Percentiles rank a stretch among this genome's conserved stretches.
Evolutionary conservation across 441 rosid genomes (phyloP).

Genomic region (Eruca vesicaria): DNA sequence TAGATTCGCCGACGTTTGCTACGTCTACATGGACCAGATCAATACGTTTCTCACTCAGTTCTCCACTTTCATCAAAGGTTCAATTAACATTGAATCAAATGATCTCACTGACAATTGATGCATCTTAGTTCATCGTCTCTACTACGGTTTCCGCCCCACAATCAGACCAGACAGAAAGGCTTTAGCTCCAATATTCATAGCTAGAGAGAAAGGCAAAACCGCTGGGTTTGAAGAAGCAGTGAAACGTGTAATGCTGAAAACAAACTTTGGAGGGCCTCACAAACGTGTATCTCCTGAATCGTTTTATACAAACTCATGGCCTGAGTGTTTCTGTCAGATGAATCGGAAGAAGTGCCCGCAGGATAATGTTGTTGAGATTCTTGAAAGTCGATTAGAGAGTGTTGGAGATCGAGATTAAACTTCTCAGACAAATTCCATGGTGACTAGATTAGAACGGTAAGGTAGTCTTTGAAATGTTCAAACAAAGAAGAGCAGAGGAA

Average conservation of each 20-base stretch:
- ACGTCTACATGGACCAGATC: too few species aligned
- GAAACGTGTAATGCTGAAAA: constrained; percentile 72
- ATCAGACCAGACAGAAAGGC: constrained; percentile 90
- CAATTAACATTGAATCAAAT: too few species aligned
- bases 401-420: constrained; percentile 44
- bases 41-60: too few species aligned
- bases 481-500: constrained; percentile 14
- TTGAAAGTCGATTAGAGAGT: constrained; percentile 57
- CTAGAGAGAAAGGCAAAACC: constrained; percentile 63
- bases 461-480: constrained; percentile 5
- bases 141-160: constrained; percentile 92
- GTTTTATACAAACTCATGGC: constrained; percentile 96
- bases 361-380: constrained; percentile 66
- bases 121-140: constrained; percentile 92
- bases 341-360: constrained; percentile 79
- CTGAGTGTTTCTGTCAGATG: constrained; percentile 89
- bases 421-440: constrained; percentile 44
- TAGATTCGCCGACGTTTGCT: too few species aligned
- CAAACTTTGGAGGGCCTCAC: constrained; percentile 96
- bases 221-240: constrained; percentile 81
- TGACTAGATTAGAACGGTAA: constrained; percentile 46
- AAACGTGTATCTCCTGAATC: constrained; percentile 84
- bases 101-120: too few species aligned
- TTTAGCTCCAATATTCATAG: constrained; percentile 80
- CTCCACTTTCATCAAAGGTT: too few species aligned